Evolutionary conservation across 495 filamentous ascomycete species (phyloP), one percentile per base, ranked within the genome.

Genomic region (Daldinia caldariorum): DNA sequence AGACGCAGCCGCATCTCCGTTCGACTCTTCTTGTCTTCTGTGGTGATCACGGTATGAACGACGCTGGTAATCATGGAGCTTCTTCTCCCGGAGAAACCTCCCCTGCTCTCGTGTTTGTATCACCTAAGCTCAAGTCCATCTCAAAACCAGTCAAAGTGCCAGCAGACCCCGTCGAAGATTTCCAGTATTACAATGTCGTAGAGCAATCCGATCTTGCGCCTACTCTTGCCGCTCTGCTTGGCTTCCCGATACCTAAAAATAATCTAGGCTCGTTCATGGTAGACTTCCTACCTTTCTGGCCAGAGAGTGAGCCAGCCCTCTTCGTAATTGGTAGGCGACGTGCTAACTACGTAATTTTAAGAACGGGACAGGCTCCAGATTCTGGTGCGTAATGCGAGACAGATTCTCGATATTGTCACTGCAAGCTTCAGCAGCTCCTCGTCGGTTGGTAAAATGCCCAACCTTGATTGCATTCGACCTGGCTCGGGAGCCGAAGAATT

Each of bases 31-130:
- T 99, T 56, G 87, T 99, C 1, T 80, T 99, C 7, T 92, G 89
- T 60, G 95, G 95, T 47, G 95, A 99, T 75, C 95, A 99, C 76
- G 95, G 95, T 18, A 99, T 99, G 95, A 99, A 97, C 73, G 95
- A 98, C 71, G 95, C 93, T 39, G 95, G 95, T 3, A 98, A 98
- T 74, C 95, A 99, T 77, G 95, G 95, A 10, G 95, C 94, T 6
- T 97, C 96, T 18, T 90, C 92, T 3, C 86, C 91, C 16, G 93
- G 96, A 6, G 95, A 99, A 81, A 98, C 95, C 9, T 97, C 94
- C 0, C 89, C 95, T 0, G 95, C 95, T 13, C 79, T 99, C 43
- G 84, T 97, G 32, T 97, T 99, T 75, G 88, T 97, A 38, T 97
- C 94, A 10, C 94, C 96, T 5, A 94, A 92, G 70, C 83, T 99